These are phyloP conservation scores for Cyclotella sp. DNA, from an alignment of 108 stramenopile genomes.

Conservation along the genomic window DNA sequence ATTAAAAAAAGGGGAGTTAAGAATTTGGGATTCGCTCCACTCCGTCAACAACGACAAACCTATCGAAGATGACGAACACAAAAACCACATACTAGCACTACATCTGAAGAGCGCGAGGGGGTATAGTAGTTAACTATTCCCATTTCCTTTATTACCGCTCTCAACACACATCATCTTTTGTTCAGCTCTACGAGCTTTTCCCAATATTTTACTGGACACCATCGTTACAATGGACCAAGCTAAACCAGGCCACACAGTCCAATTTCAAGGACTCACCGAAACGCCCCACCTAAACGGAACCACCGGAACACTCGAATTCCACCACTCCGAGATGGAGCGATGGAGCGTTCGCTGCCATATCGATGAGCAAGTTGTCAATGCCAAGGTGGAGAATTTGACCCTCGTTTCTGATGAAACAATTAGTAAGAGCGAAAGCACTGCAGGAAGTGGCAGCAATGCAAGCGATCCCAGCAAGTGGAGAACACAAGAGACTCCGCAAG, in stretches of 20 bases:
- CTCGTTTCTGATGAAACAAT: background rate
- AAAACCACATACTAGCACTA: no score
- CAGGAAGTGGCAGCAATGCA: background rate
- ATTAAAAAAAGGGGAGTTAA: no score
- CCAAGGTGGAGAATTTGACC: slow-evolving; percentile 14
- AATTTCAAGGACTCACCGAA: slow-evolving; percentile 20
- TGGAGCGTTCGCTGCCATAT: slow-evolving; percentile 14
- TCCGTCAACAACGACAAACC: no score
- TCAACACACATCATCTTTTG: no score
- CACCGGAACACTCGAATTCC: slow-evolving; percentile 5
- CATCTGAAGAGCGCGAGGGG: no score
- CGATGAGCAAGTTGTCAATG: slow-evolving; percentile 9
- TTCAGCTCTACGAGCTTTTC: no score
- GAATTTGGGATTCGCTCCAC: no score
- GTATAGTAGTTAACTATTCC: no score
- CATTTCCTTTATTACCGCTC: no score
- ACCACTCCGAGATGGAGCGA: slow-evolving; percentile 1
- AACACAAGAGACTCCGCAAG: slow-evolving; percentile 35
- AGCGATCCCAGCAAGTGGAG: slow-evolving; percentile 33
- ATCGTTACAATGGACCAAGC: slow-evolving; percentile 15
- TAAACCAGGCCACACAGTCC: slow-evolving; percentile 15
- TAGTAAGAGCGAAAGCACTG: background rate
- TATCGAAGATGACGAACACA: no score
- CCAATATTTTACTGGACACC: no score
- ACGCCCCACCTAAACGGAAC: slow-evolving; percentile 23